These are phyloP conservation scores for Chlorociboria aeruginascens DNA, from an alignment of 495 filamentous ascomycete species.

Conservation along the genomic window DNA sequence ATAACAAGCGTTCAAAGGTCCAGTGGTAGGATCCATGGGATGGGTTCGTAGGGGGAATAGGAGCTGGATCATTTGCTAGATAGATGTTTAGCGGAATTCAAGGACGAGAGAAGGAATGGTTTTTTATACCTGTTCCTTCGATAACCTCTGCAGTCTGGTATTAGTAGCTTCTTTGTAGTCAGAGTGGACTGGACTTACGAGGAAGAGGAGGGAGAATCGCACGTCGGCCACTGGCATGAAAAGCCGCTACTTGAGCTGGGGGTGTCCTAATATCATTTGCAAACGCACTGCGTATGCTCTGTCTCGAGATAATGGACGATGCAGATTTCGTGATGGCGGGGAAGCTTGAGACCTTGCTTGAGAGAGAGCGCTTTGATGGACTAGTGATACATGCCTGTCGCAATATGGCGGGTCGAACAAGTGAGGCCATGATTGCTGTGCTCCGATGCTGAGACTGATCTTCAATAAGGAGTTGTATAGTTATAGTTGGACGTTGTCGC, in stretches of 20 bases:
- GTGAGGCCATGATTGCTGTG: slow-evolving; percentile 36
- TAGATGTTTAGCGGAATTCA: slow-evolving; percentile 17
- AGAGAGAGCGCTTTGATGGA: slow-evolving; percentile 18
- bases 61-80: slow-evolving; percentile 77
- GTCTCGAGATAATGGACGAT: slow-evolving; percentile 18
- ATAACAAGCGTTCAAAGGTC: slow-evolving; percentile 82
- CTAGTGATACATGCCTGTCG: slow-evolving; percentile 30
- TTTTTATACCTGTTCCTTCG: slow-evolving; percentile 64
- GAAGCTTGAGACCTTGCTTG: slow-evolving; percentile 16
- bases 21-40: slow-evolving; percentile 94
- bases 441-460: neutral
- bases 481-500: neutral
- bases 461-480: neutral
- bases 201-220: slow-evolving; percentile 56
- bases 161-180: slow-evolving; percentile 25
- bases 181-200: slow-evolving; percentile 38
- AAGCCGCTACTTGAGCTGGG: slow-evolving; percentile 42
- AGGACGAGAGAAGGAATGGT: neutral
- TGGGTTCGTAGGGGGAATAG: slow-evolving; percentile 56
- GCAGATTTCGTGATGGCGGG: slow-evolving; percentile 20
- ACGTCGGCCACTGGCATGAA: slow-evolving; percentile 59
- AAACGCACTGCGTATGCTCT: slow-evolving; percentile 21
- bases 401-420: slow-evolving; percentile 40
- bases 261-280: slow-evolving; percentile 23
- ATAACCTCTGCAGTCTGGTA: slow-evolving; percentile 46